Conservation (phyloP, 1,139 yeast species). For the Debaryomyces sp. region DNA sequence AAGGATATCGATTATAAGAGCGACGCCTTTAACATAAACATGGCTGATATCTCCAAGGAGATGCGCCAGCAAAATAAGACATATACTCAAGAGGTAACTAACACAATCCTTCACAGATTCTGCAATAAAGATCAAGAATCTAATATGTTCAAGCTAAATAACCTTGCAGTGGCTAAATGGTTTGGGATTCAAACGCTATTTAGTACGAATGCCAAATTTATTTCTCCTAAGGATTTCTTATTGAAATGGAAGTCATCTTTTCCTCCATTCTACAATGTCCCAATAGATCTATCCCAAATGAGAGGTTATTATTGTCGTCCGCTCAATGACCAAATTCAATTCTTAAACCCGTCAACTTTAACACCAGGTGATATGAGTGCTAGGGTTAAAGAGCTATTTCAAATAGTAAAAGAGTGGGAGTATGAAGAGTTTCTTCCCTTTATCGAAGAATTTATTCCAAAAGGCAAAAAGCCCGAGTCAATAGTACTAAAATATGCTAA, state of each 20-base stretch:
- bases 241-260: conserved; percentile 65
- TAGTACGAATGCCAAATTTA: conserved; percentile 29
- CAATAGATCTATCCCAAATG: conserved; percentile 54
- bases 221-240: conserved; percentile 51
- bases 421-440: conserved; percentile 74
- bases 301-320: conserved; percentile 60
- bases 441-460: conserved; percentile 56
- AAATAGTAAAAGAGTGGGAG: conserved; percentile 66
- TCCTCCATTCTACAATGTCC: conserved; percentile 64
- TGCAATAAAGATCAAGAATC: conserved; percentile 19
- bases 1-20: conserved; percentile 32
- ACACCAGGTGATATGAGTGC: conserved; percentile 41
- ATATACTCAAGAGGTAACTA: conserved; percentile 37
- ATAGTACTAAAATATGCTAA: conserved; percentile 77
- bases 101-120: conserved; percentile 52
- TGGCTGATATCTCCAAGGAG: conserved; percentile 21
- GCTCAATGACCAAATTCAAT: conserved; percentile 46
- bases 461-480: conserved; percentile 64
- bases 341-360: conserved; percentile 49
- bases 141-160: conserved; percentile 36
- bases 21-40: conserved; percentile 19
- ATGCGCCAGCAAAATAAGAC: conserved; percentile 18
- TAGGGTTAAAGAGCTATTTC: conserved; percentile 65
- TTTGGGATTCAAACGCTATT: conserved; percentile 58
- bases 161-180: conserved; percentile 52